Evolutionary conservation across 2,329 filamentous ascomycete genomes (phyloP), one percentile per base, ranked within the genome.

Genomic region (Colletotrichum lini): DNA sequence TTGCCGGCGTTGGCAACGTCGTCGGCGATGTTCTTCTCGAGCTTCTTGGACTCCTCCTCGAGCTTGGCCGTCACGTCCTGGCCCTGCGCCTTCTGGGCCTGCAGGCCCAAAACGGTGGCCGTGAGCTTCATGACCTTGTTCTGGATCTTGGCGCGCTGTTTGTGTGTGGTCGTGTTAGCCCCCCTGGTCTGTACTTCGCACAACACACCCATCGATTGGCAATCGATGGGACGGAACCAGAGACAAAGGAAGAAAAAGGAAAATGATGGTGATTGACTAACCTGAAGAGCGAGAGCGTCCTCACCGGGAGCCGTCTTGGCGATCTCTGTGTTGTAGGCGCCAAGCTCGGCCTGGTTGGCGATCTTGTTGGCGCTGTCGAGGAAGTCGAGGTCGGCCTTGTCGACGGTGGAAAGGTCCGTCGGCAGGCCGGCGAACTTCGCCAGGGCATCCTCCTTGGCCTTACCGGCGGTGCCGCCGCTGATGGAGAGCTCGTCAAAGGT

Each of bases 101-200:
- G 79, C 9, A 89, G 84, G 73, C 83, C 80, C 44, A 89, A 77
- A 30, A 88, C 80, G 57, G 85, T 85, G 35, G 87, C 85, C 40
- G 84, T 85, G 73, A 89, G 81, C 80, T 90, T 90, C 62, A 90
- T 78, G 16, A 90, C 85, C 81, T 90, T 89, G 84, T 89, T 89
- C 84, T 88, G 88, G 70, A 85, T 89, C 80, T 89, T 89, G 76
- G 86, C 87, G 66, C 83, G 82, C 84, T 85, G 63, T 8, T 35
- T 42, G 16, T 4, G 30, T 40, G 4, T 10, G 16, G 2, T 4
- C 5, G 23, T 18, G 64, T 67, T 30, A 52, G 50, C 42, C 30
- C 30, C 30, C 30, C 0, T 35, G 2, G 30, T 35, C 30, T 35
- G 8, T 35, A 9, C 30, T 35, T 35, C 1, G 8, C 30, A 9